These are phyloP conservation scores for Streptanthus diversifolius DNA, from an alignment of 345 rosid species.

Conservation along the genomic window DNA sequence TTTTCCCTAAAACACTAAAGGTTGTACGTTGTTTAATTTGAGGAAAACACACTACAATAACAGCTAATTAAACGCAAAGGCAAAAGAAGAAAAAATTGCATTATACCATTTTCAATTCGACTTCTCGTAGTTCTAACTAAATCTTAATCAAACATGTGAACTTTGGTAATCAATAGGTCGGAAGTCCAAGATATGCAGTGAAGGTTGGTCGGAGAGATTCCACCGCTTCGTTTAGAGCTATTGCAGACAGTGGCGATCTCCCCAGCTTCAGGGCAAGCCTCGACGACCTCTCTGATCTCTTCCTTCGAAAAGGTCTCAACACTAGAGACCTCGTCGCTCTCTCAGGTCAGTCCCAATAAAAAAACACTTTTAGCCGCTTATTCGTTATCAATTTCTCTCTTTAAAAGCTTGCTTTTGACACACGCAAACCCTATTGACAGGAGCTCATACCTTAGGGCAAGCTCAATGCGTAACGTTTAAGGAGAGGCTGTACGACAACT, in stretches of 20 bases:
- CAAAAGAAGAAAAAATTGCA: not conserved
- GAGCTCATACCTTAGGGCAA: slow-evolving; percentile 59
- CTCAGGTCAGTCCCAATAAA: slow-evolving; percentile 33
- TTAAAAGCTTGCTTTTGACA: slow-evolving; percentile 8
- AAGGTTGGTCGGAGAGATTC: slow-evolving; percentile 54
- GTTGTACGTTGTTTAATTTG: not conserved
- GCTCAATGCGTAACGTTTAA: slow-evolving; percentile 49
- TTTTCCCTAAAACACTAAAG: not conserved
- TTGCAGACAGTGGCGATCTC: slow-evolving; percentile 39
- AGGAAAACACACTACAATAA: not conserved
- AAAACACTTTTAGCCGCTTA: not conserved
- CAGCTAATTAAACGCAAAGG: not conserved
- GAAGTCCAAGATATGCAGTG: slow-evolving; percentile 48
- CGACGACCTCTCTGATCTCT: slow-evolving; percentile 34
- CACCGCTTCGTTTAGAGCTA: slow-evolving; percentile 37
- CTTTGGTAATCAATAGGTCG: slow-evolving; percentile 28
- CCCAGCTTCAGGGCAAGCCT: slow-evolving; percentile 43
- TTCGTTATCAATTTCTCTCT: not conserved
- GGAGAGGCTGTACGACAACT: slow-evolving; percentile 45
- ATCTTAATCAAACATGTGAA: not conserved
- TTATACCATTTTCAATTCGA: not conserved
- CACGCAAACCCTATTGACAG: slow-evolving; percentile 17
- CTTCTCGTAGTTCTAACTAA: not conserved
- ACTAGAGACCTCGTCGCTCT: slow-evolving; percentile 60
- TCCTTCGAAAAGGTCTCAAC: slow-evolving; percentile 46